Base-by-base conservation (phyloP, 2,329 filamentous ascomycete genomes). In the Pseudogymnoascus sp. region DNA sequence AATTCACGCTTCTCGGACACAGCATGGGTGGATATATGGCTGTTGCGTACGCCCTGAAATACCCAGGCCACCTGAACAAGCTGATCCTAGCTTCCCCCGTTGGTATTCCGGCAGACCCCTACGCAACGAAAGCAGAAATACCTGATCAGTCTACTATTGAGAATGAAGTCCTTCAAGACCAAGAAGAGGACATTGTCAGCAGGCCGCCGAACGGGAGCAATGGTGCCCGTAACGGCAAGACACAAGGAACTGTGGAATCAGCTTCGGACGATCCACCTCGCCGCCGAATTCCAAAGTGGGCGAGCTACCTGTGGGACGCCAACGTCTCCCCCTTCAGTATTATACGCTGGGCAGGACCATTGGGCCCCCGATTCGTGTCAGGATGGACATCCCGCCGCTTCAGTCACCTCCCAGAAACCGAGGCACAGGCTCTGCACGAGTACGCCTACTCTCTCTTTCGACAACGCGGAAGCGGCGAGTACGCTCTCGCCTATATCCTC, bases 381-480 rank as follows among this genome's bases (percentile, higher is more conserved):
- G 93, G 92, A 65, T 99, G 95, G 95, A 97, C 92, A 7, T 92
- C 89, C 14, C 87, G 95, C 19, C 87, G 95, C 37, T 99, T 99
- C 78, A 92, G 90, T 54, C 92, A 96, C 73, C 82, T 99, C 0
- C 93, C 92, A 0, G 75, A 82, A 0, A 85, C 86, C 4, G 93
- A 99, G 77, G 87, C 90, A 4, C 85, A 92, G 69, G 89, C 90
- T 0, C 83, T 99, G 3, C 95, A 99, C 77, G 88, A 93, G 72
- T 99, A 99, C 77, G 88, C 92, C 21, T 99, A 98, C 77, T 90
- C 90, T 8, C 87, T 99, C 43, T 99, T 99, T 81, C 88, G 90
- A 65, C 92, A 96, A 75, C 86, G 89, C 16, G 95, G 95, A 37
- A 95, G 90, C 71, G 93, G 93, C 63, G 95, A 99, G 75, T 99